Conservation (phyloP, 805 yeast species). For the Schwanniomyces yamadae region DNA sequence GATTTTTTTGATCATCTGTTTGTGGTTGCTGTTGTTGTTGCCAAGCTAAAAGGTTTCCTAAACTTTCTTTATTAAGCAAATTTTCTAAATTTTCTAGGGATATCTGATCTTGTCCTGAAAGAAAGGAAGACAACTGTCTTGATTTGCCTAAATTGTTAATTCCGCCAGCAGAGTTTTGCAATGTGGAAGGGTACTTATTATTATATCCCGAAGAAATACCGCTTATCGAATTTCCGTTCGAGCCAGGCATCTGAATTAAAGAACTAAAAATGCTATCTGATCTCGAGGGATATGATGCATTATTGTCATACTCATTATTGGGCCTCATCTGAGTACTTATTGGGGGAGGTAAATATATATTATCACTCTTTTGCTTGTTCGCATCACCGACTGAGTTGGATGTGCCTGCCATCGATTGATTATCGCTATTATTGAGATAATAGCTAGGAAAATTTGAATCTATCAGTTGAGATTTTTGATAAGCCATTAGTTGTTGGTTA, state of each 20-base stretch:
- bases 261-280: slow-evolving; percentile 41
- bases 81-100: slow-evolving; percentile 34
- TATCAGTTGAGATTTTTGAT: slow-evolving; percentile 10
- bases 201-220: slow-evolving; percentile 15
- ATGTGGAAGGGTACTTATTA: slow-evolving; percentile 6
- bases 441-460: slow-evolving; percentile 16
- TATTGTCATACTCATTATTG: slow-evolving; percentile 11
- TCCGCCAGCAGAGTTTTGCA: slow-evolving; percentile 11
- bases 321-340: slow-evolving; percentile 16
- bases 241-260: slow-evolving; percentile 38
- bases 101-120: slow-evolving; percentile 16
- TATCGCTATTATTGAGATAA: slow-evolving; percentile 17
- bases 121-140: slow-evolving; percentile 20
- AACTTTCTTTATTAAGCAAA: slow-evolving; percentile 31
- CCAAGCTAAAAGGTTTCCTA: slow-evolving; percentile 31
- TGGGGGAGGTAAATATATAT: slow-evolving; percentile 40
- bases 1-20: slow-evolving; percentile 12
- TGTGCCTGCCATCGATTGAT: slow-evolving; percentile 3
- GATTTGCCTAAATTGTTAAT: slow-evolving; percentile 7
- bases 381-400: slow-evolving; percentile 3
- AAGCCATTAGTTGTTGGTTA: slow-evolving; percentile 4
- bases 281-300: slow-evolving; percentile 23
- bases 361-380: slow-evolving; percentile 36
- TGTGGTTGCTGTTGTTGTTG: slow-evolving; percentile 18
- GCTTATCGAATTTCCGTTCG: slow-evolving; percentile 32